phyloP scores from a whole-genome alignment of 805 yeast genomes.

The Zygotorulaspora danielsina region DNA sequence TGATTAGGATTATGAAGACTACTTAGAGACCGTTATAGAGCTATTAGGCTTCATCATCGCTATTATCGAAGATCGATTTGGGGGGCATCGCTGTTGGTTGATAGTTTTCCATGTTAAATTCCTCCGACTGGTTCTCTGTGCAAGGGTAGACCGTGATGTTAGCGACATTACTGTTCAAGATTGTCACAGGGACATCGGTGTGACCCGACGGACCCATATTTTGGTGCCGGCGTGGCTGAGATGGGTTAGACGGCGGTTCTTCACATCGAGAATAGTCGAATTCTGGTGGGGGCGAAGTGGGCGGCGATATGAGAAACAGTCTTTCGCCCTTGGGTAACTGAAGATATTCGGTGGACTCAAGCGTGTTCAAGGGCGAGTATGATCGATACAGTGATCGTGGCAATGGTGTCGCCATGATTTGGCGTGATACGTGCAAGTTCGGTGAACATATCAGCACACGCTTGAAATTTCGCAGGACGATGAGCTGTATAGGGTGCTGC shows the following conservation, averaged over 20 bases:
- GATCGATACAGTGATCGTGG: conserved; percentile 4
- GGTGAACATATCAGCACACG: conserved; percentile 27
- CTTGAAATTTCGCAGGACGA: conserved; percentile 22
- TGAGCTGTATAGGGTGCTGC: conserved; percentile 24
- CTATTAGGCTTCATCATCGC: conserved; percentile 10
- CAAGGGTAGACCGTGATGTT: conserved; percentile 25
- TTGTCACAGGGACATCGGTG: conserved; percentile 11
- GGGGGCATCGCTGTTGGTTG: conserved; percentile 38
- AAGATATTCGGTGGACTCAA: conserved; percentile 20
- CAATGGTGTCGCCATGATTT: conserved; percentile 2
- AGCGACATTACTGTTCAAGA: conserved; percentile 20
- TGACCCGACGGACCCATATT: background rate
- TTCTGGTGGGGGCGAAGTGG: conserved; percentile 41
- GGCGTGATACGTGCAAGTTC: conserved; percentile 3
- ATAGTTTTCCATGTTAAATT: conserved; percentile 14
- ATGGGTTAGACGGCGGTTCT: conserved; percentile 33
- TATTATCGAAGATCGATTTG: conserved; percentile 37
- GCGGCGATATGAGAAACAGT: conserved; percentile 41
- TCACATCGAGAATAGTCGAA: conserved; percentile 39
- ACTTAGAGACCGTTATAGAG: background rate
- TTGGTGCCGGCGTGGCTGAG: background rate
- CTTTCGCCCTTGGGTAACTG: conserved; percentile 35
- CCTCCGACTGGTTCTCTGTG: conserved; percentile 1
- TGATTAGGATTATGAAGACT: background rate
- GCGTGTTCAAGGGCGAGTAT: conserved; percentile 19